These are phyloP conservation scores for Kurtzmaniella quercitrusa DNA, from an alignment of 1,139 yeast genomes.

Conservation along the genomic window DNA sequence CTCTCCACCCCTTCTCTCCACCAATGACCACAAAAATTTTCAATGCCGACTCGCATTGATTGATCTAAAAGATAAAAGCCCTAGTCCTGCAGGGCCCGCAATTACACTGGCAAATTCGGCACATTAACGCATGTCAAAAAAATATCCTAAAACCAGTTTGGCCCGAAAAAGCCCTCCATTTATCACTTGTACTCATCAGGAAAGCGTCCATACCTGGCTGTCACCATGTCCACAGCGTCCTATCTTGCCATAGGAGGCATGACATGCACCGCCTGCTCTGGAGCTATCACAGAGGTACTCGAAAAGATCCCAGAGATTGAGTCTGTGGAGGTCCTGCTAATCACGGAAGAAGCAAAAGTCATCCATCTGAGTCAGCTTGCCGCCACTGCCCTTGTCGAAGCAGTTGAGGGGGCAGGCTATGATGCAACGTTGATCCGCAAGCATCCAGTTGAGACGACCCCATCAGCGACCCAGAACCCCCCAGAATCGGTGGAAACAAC, in stretches of 20 bases:
- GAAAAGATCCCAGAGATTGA: conserved; percentile 19
- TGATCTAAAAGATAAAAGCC: conserved; percentile 9
- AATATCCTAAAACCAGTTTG: neutral
- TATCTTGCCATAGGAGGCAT: conserved; percentile 23
- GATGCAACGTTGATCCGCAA: conserved; percentile 20
- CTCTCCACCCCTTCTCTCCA: neutral
- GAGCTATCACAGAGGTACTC: conserved; percentile 24
- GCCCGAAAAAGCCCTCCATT: neutral
- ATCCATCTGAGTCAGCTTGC: conserved; percentile 12
- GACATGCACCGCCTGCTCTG: conserved; percentile 39
- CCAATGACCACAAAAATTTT: neutral
- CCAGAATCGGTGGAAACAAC: conserved; percentile 9
- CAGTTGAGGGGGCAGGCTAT: conserved; percentile 38
- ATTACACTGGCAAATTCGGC: neutral
- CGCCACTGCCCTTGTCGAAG: neutral
- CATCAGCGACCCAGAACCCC: conserved; percentile 2
- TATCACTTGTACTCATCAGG: neutral
- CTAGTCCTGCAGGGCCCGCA: neutral
- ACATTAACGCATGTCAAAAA: neutral
- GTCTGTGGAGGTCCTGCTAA: conserved; percentile 27
- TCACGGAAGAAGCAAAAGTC: conserved; percentile 34
- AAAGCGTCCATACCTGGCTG: neutral
- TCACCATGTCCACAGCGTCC: conserved; percentile 1
- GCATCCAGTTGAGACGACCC: neutral
- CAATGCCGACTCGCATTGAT: conserved; percentile 2